These are phyloP conservation scores for Nelumbo lutea DNA, from an alignment of 164 flowering plant species.

Conservation along the genomic window DNA sequence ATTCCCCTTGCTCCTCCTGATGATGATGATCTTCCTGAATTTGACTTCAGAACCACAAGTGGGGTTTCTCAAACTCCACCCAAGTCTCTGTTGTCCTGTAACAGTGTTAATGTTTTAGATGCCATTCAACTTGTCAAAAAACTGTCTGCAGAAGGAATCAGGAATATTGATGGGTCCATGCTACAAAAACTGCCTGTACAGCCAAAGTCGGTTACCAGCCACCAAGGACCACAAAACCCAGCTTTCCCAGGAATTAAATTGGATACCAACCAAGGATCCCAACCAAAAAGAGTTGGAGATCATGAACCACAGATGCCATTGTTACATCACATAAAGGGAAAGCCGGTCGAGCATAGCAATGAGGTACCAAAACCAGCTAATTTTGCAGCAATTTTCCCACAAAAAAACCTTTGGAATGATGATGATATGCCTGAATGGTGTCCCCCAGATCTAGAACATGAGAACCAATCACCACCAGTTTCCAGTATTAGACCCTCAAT, in stretches of 20 bases:
- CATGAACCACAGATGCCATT: neutral
- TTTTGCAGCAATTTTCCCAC: constrained; percentile 2
- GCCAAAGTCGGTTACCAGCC: constrained; percentile 4
- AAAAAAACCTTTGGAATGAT: constrained; percentile 28
- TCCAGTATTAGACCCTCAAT: constrained; percentile 8
- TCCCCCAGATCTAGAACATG: constrained; percentile 29
- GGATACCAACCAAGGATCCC: constrained; percentile 12
- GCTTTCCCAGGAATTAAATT: constrained; percentile 1
- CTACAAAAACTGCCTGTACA: constrained; percentile 4
- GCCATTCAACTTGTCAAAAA: constrained; percentile 13
- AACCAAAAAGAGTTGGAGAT: constrained; percentile 5
- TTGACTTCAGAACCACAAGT: constrained; percentile 36
- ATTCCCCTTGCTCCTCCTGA: constrained; percentile 9
- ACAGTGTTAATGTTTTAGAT: constrained; percentile 2
- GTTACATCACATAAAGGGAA: constrained; percentile 4
- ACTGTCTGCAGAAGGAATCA: constrained; percentile 12
- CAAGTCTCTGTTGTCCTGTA: constrained; percentile 7
- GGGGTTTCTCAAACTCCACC: constrained; percentile 22
- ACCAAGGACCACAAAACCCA: constrained; percentile 5
- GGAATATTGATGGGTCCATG: constrained; percentile 8
- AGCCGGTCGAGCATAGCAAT: constrained; percentile 3
- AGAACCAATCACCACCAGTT: constrained; percentile 4
- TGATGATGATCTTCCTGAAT: constrained; percentile 60
- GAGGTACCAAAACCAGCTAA: neutral
- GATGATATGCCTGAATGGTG: constrained; percentile 61